phyloP scores from a whole-genome alignment of 139 green algal species.

The Zygnema cylindricum region DNA sequence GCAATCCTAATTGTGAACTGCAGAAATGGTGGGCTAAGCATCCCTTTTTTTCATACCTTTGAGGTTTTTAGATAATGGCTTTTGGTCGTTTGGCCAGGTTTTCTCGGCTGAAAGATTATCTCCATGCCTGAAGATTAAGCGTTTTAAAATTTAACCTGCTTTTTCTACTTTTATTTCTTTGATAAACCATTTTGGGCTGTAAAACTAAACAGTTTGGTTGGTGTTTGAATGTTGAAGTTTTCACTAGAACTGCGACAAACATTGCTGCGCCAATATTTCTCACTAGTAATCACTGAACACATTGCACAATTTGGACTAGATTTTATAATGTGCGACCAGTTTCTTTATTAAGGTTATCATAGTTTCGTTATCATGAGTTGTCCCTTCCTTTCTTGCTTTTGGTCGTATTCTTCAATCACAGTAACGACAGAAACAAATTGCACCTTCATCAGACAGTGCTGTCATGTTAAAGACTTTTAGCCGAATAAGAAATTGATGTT shows the following conservation, averaged over 20 bases:
- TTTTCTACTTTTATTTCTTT: not conserved
- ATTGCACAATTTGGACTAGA: no score
- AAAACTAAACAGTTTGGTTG: not conserved
- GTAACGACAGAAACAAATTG: no score
- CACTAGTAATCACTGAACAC: no score
- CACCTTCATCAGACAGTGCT: not conserved
- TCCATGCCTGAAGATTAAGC: not conserved
- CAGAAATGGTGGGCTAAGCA: constrained; percentile 87
- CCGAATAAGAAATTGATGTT: not conserved
- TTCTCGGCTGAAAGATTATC: not conserved
- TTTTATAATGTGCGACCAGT: not conserved
- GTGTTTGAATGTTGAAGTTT: no score
- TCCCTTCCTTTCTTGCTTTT: not conserved
- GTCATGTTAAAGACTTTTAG: not conserved
- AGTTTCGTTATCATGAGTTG: not conserved
- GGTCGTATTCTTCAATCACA: not conserved
- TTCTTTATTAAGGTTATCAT: not conserved
- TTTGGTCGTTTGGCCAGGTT: not conserved
- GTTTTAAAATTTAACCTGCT: not conserved
- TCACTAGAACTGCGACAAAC: no score
- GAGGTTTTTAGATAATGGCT: not conserved
- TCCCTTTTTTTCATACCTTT: not conserved
- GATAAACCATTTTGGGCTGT: not conserved
- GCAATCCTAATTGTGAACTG: constrained; percentile 97
- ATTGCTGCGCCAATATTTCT: no score